A percentile compares a stretch with the other conserved stretches of the same genome.
Conservation (phyloP, 495 filamentous ascomycete species). For the Neurospora sp. region DNA sequence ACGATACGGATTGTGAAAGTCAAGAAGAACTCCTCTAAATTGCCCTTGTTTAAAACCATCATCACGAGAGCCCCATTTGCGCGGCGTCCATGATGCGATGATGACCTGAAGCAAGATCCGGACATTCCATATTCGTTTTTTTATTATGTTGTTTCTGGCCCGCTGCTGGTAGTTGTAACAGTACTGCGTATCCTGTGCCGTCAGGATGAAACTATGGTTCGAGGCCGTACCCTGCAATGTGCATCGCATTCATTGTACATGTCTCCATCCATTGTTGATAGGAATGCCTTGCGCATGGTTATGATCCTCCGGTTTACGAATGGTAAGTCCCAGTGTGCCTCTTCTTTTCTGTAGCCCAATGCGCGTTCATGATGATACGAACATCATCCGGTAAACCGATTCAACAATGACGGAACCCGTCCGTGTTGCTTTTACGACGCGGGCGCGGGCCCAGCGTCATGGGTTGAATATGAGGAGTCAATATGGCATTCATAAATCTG, state of each 20-base stretch:
- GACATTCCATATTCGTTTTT: constrained; percentile 21
- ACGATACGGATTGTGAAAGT: constrained; percentile 75
- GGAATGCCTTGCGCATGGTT: not conserved
- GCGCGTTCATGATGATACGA: constrained; percentile 16
- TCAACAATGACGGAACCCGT: constrained; percentile 17
- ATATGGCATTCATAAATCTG: not conserved
- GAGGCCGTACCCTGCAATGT: not conserved
- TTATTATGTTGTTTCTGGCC: not conserved
- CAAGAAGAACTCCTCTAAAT: constrained; percentile 37
- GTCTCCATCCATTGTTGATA: not conserved
- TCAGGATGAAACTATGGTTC: not conserved
- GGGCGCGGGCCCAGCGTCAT: constrained; percentile 7
- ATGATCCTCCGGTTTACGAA: not conserved
- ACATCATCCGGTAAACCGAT: constrained; percentile 28
- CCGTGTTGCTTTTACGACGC: not conserved
- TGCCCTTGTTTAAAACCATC: constrained; percentile 96
- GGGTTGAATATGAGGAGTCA: constrained; percentile 22
- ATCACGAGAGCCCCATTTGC: constrained; percentile 82
- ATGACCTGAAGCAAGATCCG: constrained; percentile 75
- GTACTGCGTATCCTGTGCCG: not conserved
- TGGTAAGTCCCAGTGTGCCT: not conserved
- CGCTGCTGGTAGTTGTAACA: constrained; percentile 9
- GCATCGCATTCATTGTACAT: not conserved
- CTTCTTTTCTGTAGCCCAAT: not conserved
- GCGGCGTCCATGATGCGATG: constrained; percentile 86